These are phyloP conservation scores for Avena eriantha DNA, from an alignment of 176 grass and related monocot species.

Conservation along the genomic window DNA sequence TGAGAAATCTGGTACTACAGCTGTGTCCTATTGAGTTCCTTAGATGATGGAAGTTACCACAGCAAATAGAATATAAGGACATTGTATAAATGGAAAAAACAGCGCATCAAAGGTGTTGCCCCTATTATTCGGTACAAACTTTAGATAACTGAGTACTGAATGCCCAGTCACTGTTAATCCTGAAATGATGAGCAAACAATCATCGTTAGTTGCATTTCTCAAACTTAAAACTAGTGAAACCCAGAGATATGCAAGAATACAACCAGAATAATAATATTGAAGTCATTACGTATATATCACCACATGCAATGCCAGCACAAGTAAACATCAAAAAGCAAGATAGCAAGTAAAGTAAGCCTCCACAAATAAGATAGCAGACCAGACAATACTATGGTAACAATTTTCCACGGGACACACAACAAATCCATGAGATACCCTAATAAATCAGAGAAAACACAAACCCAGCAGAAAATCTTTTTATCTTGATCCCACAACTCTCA, in stretches of 20 bases:
- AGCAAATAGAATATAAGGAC: constrained; percentile 61
- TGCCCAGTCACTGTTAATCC: constrained; percentile 36
- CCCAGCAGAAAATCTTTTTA: constrained; percentile 11
- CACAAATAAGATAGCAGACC: constrained; percentile 25
- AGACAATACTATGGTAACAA: neutral
- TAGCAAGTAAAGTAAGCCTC: constrained; percentile 4
- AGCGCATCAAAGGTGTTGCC: constrained; percentile 45
- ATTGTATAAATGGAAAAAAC: constrained; percentile 44
- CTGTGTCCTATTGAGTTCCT: constrained; percentile 55
- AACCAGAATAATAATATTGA: constrained; percentile 14
- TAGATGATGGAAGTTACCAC: constrained; percentile 67
- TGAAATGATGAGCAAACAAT: constrained; percentile 49
- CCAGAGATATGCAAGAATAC: constrained; percentile 38
- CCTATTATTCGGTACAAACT: constrained; percentile 33
- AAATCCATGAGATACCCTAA: constrained; percentile 7
- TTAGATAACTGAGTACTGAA: constrained; percentile 38
- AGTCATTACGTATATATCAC: neutral
- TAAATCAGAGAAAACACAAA: constrained; percentile 47
- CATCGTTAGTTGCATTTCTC: constrained; percentile 27
- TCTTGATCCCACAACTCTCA: constrained; percentile 29
- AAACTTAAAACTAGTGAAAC: constrained; percentile 36
- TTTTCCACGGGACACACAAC: constrained; percentile 13
- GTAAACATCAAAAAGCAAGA: constrained; percentile 41
- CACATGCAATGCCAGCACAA: constrained; percentile 25
- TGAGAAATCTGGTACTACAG: constrained; percentile 49